Base-by-base conservation (phyloP, 176 grass and related monocot species). In the Carex cristatella region DNA sequence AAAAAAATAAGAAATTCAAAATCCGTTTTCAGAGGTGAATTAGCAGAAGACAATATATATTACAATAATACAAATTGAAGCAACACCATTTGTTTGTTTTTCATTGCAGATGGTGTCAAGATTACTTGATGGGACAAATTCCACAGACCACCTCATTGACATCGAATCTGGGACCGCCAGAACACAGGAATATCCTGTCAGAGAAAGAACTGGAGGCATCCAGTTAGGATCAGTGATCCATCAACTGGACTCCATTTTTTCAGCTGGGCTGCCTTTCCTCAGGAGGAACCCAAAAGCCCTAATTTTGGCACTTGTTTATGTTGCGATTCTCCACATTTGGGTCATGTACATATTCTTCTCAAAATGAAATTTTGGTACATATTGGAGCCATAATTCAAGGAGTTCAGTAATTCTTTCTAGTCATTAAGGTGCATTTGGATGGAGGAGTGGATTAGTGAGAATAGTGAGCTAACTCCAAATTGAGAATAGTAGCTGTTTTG, bases 181-280 rank as follows among this genome's bases (percentile, higher is more conserved):
- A 44, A 40, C 70, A 67, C 86, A 91, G 83, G 48, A 80, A 67
- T 88, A 37, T 5, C 80, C 90, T 0, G 89, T 93, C 70, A 89
- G 86, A 86, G 83, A 89, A 80, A 65, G 76, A 74, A 86, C 78
- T 8, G 93, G 93, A 5, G 88, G 86, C 60, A 69, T 65, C 69
- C 90, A 98, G 64, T 89, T 98, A 4, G 89, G 89, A 63, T 92
- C 91, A 0, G 80, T 89, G 19, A 82, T 98, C 62, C 85, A 69
- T 6, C 96, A 98, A 71, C 89, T 98, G 10, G 96, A 98, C 88
- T 90, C 90, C 10, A 79, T 98, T 46, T 95, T 95, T 72, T 94
- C 96, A 1, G 93, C 91, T 1, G 96, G 91, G 16, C 80, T 95
- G 54, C 71, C 93, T 58, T 98, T 91, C 80, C 80, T 95, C 48